Conservation (phyloP, 257 asterid species). For the Paulownia fortunei region DNA sequence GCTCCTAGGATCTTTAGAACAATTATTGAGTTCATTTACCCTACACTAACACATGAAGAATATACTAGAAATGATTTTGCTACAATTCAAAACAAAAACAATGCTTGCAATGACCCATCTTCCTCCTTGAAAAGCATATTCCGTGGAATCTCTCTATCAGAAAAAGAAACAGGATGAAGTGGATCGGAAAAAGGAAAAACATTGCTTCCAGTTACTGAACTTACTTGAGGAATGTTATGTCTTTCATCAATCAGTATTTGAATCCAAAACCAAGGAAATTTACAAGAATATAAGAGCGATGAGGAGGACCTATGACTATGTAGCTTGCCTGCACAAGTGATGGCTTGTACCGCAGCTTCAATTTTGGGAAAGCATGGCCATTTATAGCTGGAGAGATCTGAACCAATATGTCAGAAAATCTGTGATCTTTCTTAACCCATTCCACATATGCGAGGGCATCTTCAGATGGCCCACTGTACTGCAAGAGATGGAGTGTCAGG, state of each 20-base stretch:
- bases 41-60: neutral
- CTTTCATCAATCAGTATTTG: neutral
- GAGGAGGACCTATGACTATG: conserved; percentile 5
- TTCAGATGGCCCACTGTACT: conserved; percentile 94
- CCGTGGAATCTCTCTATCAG: neutral
- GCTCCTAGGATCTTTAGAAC: conserved; percentile 1
- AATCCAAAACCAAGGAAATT: conserved; percentile 12
- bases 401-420: conserved; percentile 75
- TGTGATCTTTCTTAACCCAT: conserved; percentile 83
- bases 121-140: neutral
- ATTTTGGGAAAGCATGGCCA: conserved; percentile 88
- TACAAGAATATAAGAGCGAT: neutral
- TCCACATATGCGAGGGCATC: conserved; percentile 83
- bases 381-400: conserved; percentile 77
- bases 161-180: neutral
- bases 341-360: conserved; percentile 94
- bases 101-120: neutral
- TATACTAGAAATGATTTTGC: neutral
- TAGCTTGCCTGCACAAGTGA: conserved; percentile 94
- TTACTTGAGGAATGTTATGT: neutral
- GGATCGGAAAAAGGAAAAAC: neutral
- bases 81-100: neutral
- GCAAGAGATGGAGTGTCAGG: conserved; percentile 47
- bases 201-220: neutral
- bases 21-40: neutral